A percentile compares a stretch with the other conserved stretches of the same genome.
Conservation (phyloP, 345 rosid species). For the Lepidium aucheri region DNA sequence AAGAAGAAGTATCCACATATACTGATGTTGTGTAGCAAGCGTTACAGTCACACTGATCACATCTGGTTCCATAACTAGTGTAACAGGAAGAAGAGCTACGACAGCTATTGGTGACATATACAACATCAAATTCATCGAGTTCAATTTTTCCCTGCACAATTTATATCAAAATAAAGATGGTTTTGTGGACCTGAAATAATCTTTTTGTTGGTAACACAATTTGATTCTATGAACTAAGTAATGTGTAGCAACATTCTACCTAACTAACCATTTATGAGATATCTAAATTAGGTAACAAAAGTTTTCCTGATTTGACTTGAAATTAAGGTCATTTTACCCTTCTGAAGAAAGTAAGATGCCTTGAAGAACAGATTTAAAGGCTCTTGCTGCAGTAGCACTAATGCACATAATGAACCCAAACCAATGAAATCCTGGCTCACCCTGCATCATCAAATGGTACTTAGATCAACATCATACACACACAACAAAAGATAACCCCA, state of each 20-base stretch:
- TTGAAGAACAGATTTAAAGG: slow-evolving; percentile 95
- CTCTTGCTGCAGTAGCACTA: slow-evolving; percentile 92
- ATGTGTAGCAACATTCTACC: neutral
- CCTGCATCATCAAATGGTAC: slow-evolving; percentile 31
- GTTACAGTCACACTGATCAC: slow-evolving; percentile 46
- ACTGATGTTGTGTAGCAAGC: slow-evolving; percentile 59
- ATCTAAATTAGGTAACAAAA: neutral
- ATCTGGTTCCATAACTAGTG: slow-evolving; percentile 72
- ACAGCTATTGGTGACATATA: slow-evolving; percentile 94
- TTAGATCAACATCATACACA: slow-evolving; percentile 5
- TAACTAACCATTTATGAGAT: neutral
- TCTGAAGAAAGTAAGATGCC: slow-evolving; percentile 91
- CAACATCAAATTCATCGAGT: slow-evolving; percentile 91
- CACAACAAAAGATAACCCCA: neutral
- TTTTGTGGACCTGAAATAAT: neutral
- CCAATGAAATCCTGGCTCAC: slow-evolving; percentile 91
- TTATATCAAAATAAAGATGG: neutral
- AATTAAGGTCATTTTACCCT: slow-evolving; percentile 36
- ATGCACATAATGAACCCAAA: slow-evolving; percentile 96
- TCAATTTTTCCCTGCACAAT: slow-evolving; percentile 63
- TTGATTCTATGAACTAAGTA: neutral
- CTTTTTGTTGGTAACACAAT: neutral
- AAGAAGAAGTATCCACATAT: slow-evolving; percentile 67
- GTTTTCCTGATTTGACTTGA: slow-evolving; percentile 12
- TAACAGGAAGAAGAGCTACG: slow-evolving; percentile 59